Evolutionary conservation across 2,329 filamentous ascomycete species (phyloP).

Genomic region (Xenoacremonium recifei): DNA sequence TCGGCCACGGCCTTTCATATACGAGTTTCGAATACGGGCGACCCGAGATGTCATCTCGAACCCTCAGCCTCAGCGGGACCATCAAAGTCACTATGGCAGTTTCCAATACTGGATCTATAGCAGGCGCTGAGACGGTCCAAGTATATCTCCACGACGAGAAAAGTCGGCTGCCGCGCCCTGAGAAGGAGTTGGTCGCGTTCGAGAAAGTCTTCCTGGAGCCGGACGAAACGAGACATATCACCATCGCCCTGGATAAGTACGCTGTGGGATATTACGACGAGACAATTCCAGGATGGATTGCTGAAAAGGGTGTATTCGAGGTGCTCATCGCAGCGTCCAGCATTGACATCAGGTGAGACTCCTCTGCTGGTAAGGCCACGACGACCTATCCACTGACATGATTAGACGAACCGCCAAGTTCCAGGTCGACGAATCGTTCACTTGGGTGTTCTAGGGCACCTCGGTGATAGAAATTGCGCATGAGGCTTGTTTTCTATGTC

Average conservation of each 20-base stretch:
- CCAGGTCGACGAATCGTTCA: slow-evolving; percentile 62
- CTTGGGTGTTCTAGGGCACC: slow-evolving; percentile 64
- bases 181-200: slow-evolving; percentile 71
- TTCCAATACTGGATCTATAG: slow-evolving; percentile 53
- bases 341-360: slow-evolving; percentile 59
- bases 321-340: slow-evolving; percentile 62
- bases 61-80: slow-evolving; percentile 36
- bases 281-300: slow-evolving; percentile 58
- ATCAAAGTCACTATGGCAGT: slow-evolving; percentile 48
- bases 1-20: slow-evolving; percentile 74
- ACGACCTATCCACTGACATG: too few species aligned
- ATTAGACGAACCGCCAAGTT: slow-evolving; percentile 49
- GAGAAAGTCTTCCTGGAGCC: slow-evolving; percentile 60
- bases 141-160: slow-evolving; percentile 65
- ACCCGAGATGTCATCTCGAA: slow-evolving; percentile 46
- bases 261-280: slow-evolving; percentile 64
- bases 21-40: slow-evolving; percentile 65
- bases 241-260: slow-evolving; percentile 46
- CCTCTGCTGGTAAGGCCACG: background rate
- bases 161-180: slow-evolving; percentile 61
- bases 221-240: slow-evolving; percentile 53
- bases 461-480: too few species aligned
- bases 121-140: slow-evolving; percentile 65
- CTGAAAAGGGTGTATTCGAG: slow-evolving; percentile 62
- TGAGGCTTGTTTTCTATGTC: too few species aligned